Conservation (phyloP, 2,329 filamentous ascomycete species). For the Sporothrix luriei region DNA sequence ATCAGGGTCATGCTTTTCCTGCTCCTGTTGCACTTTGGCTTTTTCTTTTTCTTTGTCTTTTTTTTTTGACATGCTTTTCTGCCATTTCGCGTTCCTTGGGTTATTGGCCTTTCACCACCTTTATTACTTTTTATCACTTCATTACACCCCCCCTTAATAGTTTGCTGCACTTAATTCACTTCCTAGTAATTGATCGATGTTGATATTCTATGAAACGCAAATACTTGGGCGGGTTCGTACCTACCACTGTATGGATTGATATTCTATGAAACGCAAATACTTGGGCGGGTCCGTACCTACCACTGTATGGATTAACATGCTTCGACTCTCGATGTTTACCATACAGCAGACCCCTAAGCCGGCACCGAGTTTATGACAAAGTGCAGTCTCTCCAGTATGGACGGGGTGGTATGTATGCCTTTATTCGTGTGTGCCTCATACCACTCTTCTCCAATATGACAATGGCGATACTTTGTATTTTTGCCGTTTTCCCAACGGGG, state of each 20-base stretch:
- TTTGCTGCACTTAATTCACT: slow-evolving; percentile 18
- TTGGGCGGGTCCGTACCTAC: too few species aligned
- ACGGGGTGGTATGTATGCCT: background rate
- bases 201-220: background rate
- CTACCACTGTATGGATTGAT: too few species aligned
- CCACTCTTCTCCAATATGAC: background rate
- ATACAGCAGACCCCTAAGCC: slow-evolving; percentile 6
- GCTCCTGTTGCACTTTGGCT: slow-evolving; percentile 27
- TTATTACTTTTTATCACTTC: slow-evolving; percentile 15
- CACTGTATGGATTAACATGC: too few species aligned
- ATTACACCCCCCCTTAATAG: slow-evolving; percentile 30
- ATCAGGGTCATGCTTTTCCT: slow-evolving; percentile 11
- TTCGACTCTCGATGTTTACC: background rate
- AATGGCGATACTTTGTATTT: slow-evolving; percentile 4
- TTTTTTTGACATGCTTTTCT: background rate
- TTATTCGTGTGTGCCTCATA: background rate
- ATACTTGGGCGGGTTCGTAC: too few species aligned
- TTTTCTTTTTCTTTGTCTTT: slow-evolving; percentile 30
- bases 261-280: too few species aligned
- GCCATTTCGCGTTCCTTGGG: slow-evolving; percentile 6
- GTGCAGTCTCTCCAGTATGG: background rate
- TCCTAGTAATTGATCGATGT: background rate
- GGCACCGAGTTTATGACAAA: background rate
- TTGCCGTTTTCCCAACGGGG: slow-evolving; percentile 1
- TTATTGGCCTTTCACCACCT: slow-evolving; percentile 21